Conservation (phyloP, 108 stramenopile species). For the Fragilariopsis cylindrus region DNA sequence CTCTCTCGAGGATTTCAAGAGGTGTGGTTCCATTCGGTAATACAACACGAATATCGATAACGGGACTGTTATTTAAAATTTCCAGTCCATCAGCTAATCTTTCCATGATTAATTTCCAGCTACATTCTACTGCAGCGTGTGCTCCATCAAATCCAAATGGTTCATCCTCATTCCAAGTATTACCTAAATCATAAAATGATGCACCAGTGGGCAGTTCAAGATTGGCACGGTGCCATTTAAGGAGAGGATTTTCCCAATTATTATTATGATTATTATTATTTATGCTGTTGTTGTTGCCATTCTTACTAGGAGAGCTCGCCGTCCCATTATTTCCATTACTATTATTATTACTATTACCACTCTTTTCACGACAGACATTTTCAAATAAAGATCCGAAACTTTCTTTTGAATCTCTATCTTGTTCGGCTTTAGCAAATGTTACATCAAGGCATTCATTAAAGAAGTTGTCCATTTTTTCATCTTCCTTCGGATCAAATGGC, state of each 20-base stretch:
- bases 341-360: not conserved
- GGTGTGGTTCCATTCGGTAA: constrained; percentile 36
- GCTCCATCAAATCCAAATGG: constrained; percentile 91
- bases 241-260: constrained; percentile 47
- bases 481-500: constrained; percentile 59
- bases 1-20: not conserved
- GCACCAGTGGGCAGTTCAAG: constrained; percentile 90
- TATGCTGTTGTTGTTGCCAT: not conserved
- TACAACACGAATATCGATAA: constrained; percentile 35
- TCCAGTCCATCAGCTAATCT: constrained; percentile 78
- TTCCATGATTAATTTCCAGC: constrained; percentile 74
- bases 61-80: constrained; percentile 34
- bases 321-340: not conserved
- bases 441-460: constrained; percentile 73
- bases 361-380: constrained; percentile 36
- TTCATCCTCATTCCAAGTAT: constrained; percentile 93
- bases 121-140: constrained; percentile 81
- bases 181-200: constrained; percentile 67
- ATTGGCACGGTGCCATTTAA: constrained; percentile 88
- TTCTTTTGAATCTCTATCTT: constrained; percentile 2
- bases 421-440: constrained; percentile 33
- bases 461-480: constrained; percentile 56
- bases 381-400: constrained; percentile 48
- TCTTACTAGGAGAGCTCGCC: not conserved
- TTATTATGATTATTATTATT: constrained; percentile 13